These are phyloP conservation scores for Zalaria sp. DNA, from an alignment of 2,329 filamentous ascomycete genomes.

Conservation along the genomic window DNA sequence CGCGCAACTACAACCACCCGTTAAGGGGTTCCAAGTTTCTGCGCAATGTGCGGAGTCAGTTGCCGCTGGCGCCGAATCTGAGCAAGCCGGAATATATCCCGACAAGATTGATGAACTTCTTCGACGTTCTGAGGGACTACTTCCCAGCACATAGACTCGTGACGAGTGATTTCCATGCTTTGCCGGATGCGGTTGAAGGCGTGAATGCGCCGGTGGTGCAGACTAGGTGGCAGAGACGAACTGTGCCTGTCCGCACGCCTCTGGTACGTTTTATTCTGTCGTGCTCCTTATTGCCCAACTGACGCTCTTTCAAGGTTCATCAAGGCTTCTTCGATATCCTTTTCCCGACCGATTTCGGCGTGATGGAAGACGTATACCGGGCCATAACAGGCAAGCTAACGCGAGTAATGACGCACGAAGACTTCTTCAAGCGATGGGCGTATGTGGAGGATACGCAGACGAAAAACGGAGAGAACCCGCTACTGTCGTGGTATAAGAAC, in stretches of 20 bases:
- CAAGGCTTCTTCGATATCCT: conserved; percentile 99
- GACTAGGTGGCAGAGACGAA: conserved; percentile 75
- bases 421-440: conserved; percentile 83
- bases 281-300: neutral
- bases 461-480: conserved; percentile 79
- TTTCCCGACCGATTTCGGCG: conserved; percentile 88
- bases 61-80: conserved; percentile 64
- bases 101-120: conserved; percentile 91
- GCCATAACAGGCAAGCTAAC: conserved; percentile 88
- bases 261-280: conserved; percentile 46
- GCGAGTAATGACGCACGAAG: conserved; percentile 69
- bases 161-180: conserved; percentile 75
- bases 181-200: conserved; percentile 71
- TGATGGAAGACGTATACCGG: conserved; percentile 84
- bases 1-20: conserved; percentile 47
- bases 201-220: conserved; percentile 93
- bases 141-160: conserved; percentile 85
- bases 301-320: conserved; percentile 52
- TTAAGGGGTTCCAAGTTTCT: conserved; percentile 38
- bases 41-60: conserved; percentile 45
- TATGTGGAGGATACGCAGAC: conserved; percentile 83
- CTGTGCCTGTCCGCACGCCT: conserved; percentile 79
- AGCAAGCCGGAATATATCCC: conserved; percentile 85
- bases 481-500: conserved; percentile 90
- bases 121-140: conserved; percentile 72